Percentiles rank a stretch among this genome's conserved stretches.
Conservation (phyloP, 2,329 filamentous ascomycete genomes). For the Davidsoniella virescens region DNA sequence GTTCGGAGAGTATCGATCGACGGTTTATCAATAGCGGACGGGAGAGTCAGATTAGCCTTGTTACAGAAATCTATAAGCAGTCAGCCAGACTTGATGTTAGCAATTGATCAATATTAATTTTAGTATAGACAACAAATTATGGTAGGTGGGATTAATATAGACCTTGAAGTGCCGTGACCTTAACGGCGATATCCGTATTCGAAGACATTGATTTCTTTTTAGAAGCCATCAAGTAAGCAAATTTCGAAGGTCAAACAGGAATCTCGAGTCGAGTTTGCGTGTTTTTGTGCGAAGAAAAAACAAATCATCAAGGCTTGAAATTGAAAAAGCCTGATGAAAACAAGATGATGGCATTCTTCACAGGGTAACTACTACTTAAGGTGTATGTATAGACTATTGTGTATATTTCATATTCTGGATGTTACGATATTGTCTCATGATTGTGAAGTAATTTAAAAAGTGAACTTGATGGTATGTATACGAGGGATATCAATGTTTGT, state of each 20-base stretch:
- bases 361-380: neutral
- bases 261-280: neutral
- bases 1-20: conserved; percentile 17
- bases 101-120: too few relatives aligned
- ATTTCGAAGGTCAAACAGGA: neutral
- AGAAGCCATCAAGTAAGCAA: neutral
- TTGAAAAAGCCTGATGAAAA: neutral
- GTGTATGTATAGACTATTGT: neutral
- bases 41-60: conserved; percentile 8
- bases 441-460: too few relatives aligned
- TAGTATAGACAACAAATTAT: neutral
- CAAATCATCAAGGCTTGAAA: neutral
- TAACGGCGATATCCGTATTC: neutral
- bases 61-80: conserved; percentile 9
- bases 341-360: neutral
- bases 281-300: neutral
- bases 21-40: conserved; percentile 12
- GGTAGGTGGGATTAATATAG: neutral
- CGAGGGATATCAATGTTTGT: neutral
- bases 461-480: too few relatives aligned
- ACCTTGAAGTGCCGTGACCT: conserved; percentile 3
- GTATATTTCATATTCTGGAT: neutral
- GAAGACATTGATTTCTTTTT: neutral
- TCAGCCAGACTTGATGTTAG: neutral
- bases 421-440: too few relatives aligned